Evolutionary conservation across 2,329 filamentous ascomycete genomes (phyloP).

Genomic region (Pseudogymnoascus sp.): DNA sequence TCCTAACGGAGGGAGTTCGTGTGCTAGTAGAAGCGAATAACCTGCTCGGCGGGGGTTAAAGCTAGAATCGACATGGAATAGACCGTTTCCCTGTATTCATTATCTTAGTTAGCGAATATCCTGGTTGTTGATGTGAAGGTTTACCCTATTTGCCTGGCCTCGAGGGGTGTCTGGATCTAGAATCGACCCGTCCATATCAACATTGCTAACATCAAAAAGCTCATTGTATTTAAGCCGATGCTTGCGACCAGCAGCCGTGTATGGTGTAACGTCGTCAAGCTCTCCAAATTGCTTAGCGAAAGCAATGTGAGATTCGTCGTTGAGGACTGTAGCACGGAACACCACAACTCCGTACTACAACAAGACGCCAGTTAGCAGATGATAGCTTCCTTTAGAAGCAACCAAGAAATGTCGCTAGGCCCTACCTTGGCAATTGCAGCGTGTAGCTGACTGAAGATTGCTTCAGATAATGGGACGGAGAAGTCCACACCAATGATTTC

Average conservation of each 20-base stretch:
- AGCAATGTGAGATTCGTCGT: constrained; percentile 41
- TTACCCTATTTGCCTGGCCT: constrained; percentile 17
- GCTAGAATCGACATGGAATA: constrained; percentile 47
- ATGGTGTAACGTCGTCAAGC: constrained; percentile 45
- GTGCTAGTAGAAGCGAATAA: constrained; percentile 43
- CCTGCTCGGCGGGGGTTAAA: constrained; percentile 46
- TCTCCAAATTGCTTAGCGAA: constrained; percentile 44
- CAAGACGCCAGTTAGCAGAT: constrained; percentile 12
- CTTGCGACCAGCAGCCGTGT: constrained; percentile 36
- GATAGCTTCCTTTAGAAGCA: constrained; percentile 11
- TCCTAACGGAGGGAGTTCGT: constrained; percentile 38
- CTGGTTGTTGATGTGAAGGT: not conserved
- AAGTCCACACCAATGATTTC: constrained; percentile 32
- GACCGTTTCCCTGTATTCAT: constrained; percentile 33
- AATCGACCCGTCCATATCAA: constrained; percentile 36
- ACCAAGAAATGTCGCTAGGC: not conserved
- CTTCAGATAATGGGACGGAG: constrained; percentile 23
- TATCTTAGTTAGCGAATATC: not conserved
- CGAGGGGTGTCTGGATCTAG: constrained; percentile 15
- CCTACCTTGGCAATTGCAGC: constrained; percentile 28
- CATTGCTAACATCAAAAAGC: constrained; percentile 50
- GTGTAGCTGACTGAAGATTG: constrained; percentile 27
- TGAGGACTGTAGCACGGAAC: constrained; percentile 41
- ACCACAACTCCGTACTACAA: constrained; percentile 43
- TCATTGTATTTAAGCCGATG: constrained; percentile 39